Evolutionary conservation across 1,284 basidiomycete species (phyloP), one percentile per base, ranked within the genome.

Genomic region (Fistulina hepatica): DNA sequence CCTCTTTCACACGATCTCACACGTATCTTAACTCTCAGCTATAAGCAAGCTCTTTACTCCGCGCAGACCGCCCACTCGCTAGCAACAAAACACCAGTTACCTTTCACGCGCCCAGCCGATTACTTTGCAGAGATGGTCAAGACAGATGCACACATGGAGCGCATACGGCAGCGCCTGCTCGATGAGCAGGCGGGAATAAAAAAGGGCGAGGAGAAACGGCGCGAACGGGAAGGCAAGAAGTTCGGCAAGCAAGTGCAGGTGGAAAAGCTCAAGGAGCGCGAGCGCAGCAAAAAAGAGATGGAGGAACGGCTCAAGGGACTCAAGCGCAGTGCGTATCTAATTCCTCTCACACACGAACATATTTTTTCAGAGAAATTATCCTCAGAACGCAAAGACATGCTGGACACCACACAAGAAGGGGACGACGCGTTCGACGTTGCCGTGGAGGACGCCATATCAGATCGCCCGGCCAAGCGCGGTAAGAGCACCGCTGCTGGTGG

Each of bases 111-210:
- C n/a, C 94, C 94, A 0, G 52, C 73, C 1, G 95, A 98, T 63
- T 98, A 92, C 60, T 98, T 97, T 52, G 94, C 94, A 15, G 94
- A 98, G 64, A 98, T 98, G 94, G 84, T 97, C 52, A 98, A 98
- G 64, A 83, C 81, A 19, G 95, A 98, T 54, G 71, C 88, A 16
- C 95, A 98, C 63, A 98, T 98, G 95, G 92, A 97, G 58, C 78
- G 90, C 34, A 89, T 98, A 50, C 81, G 95, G 36, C 83, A 92
- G 51, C 77, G 84, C 22, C 64, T 97, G 22, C 72, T 98, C 19
- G 88, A 97, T 58, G 94, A 98, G 57, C 65, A 70, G 20, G 86
- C 91, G 3, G 71, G 74, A 2, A 92, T 97, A 54, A 93, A 97
- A 61, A 88, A 85, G 56, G 76, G 81, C 43, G 93, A 97, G 55